A percentile compares a stretch with the other conserved stretches of the same genome.
Evolutionary conservation across 495 filamentous ascomycete genomes (phyloP).

Genomic region (Penicillium lividum): DNA sequence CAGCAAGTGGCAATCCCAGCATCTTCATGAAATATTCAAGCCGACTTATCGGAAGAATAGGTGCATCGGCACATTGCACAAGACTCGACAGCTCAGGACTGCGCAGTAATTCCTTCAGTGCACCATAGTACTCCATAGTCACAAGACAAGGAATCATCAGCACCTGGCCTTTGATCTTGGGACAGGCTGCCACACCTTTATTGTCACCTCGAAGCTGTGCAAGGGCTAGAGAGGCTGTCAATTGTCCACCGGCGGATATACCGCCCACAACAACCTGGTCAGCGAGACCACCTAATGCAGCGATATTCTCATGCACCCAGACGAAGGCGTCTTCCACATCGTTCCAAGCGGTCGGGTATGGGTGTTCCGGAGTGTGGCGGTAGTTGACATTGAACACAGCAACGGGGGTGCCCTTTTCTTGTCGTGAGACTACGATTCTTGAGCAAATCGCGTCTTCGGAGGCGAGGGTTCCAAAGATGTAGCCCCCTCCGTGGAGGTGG

Average conservation of each 20-base stretch:
- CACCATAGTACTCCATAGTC: constrained; percentile 31
- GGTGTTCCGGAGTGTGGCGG: constrained; percentile 47
- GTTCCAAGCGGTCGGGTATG: constrained; percentile 45
- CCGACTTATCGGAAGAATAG: constrained; percentile 34
- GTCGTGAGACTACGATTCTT: constrained; percentile 34
- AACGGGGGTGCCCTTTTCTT: constrained; percentile 20
- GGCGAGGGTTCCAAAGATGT: constrained; percentile 43
- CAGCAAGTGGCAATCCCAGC: constrained; percentile 19
- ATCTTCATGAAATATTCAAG: constrained; percentile 36
- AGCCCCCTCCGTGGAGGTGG: constrained; percentile 54
- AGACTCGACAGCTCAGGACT: constrained; percentile 38
- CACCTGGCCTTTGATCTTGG: constrained; percentile 42
- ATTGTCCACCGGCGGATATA: constrained; percentile 46
- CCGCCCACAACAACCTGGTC: constrained; percentile 47
- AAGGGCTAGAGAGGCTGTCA: constrained; percentile 45
- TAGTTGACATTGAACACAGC: constrained; percentile 50
- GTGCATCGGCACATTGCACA: constrained; percentile 42
- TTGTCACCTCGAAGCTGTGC: constrained; percentile 28
- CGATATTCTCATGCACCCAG: constrained; percentile 43
- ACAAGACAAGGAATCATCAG: constrained; percentile 46
- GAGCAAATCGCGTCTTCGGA: constrained; percentile 51
- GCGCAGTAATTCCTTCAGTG: constrained; percentile 34
- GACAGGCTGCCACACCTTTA: constrained; percentile 24
- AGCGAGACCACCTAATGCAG: constrained; percentile 33
- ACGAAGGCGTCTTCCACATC: constrained; percentile 50